phyloP scores from a whole-genome alignment of 352 stramenopile species.

The Pythium grandisporangium region DNA sequence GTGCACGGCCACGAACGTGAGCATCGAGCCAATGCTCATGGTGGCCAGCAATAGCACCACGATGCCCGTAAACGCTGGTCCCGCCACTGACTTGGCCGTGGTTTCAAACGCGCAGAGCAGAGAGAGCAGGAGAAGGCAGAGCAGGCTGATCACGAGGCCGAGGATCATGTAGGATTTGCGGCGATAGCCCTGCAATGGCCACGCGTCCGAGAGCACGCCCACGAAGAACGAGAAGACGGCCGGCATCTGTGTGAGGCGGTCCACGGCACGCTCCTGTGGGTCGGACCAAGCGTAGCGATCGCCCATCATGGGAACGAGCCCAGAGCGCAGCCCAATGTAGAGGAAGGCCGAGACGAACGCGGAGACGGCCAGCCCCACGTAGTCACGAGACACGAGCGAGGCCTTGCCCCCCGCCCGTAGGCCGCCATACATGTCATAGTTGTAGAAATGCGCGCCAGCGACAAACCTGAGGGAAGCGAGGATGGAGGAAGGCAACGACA shows the following conservation, averaged over 20 bases:
- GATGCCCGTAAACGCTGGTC: neutral
- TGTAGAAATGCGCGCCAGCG: conserved; percentile 47
- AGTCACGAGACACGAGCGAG: conserved; percentile 34
- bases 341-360: conserved; percentile 42
- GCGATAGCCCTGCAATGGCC: conserved; percentile 51
- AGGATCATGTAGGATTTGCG: conserved; percentile 52
- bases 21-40: neutral
- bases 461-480: conserved; percentile 30
- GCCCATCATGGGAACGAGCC: no score
- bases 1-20: conserved; percentile 1
- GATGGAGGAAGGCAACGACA: no score
- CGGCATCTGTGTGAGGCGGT: conserved; percentile 21
- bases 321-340: neutral
- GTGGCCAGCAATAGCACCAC: neutral
- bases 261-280: no score
- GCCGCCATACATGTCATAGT: conserved; percentile 41
- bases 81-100: neutral
- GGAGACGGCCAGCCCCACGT: conserved; percentile 30
- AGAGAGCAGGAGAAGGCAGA: conserved; percentile 1
- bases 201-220: conserved; percentile 75
- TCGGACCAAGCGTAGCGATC: no score
- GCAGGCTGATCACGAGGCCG: conserved; percentile 15
- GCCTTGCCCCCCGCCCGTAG: conserved; percentile 36
- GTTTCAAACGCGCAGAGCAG: neutral
- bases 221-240: conserved; percentile 79